These are phyloP conservation scores for Talaromyces sp. DNA, from an alignment of 2,329 filamentous ascomycete genomes.

Conservation along the genomic window DNA sequence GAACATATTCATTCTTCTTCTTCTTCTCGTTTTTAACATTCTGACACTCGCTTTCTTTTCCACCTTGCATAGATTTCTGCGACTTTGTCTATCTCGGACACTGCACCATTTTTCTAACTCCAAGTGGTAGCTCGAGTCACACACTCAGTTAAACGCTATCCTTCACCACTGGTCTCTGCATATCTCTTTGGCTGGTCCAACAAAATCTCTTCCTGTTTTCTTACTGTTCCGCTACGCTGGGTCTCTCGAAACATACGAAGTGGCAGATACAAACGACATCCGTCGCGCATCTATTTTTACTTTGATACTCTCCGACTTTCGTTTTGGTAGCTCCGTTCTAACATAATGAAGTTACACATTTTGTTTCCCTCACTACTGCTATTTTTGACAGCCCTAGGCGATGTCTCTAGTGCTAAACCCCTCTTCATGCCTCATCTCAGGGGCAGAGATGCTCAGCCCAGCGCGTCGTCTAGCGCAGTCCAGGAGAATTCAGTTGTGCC, in stretches of 20 bases:
- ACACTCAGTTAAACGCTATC: not conserved
- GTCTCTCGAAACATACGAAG: not conserved
- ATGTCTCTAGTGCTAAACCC: not conserved
- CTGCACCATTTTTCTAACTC: not conserved
- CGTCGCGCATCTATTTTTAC: not conserved
- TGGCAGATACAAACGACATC: not conserved
- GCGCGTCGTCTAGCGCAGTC: not conserved
- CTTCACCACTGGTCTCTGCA: not conserved
- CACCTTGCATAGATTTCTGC: not conserved
- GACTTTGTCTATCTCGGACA: not conserved
- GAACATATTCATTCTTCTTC: not conserved
- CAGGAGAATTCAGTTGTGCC: slow-evolving; percentile 1
- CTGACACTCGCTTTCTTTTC: not conserved
- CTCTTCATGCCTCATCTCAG: not conserved
- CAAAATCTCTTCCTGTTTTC: no score
- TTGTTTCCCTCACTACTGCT: not conserved
- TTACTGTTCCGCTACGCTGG: not conserved
- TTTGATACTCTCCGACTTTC: not conserved
- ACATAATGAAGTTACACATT: not conserved
- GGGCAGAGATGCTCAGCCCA: not conserved
- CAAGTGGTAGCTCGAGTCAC: not conserved
- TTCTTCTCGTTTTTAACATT: not conserved
- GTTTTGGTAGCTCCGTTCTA: not conserved
- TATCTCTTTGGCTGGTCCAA: slow-evolving; percentile 1
- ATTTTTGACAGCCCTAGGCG: not conserved